These are phyloP conservation scores for Candida koratica DNA, from an alignment of 805 yeast genomes.

Conservation along the genomic window DNA sequence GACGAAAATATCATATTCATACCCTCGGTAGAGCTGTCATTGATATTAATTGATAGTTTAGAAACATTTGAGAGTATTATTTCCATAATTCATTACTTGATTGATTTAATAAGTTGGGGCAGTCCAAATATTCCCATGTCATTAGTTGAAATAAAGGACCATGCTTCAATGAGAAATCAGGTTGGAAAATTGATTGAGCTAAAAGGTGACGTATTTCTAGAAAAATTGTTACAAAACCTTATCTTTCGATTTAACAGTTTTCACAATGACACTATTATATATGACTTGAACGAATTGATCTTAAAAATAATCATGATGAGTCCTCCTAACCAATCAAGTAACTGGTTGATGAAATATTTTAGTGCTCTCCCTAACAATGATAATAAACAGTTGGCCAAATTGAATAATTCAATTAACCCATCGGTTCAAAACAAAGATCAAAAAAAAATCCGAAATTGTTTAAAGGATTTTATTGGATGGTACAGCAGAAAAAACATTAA, in stretches of 20 bases:
- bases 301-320: conserved; percentile 56
- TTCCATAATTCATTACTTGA: conserved; percentile 68
- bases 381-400: conserved; percentile 61
- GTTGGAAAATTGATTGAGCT: conserved; percentile 45
- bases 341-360: conserved; percentile 63
- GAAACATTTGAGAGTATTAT: conserved; percentile 70
- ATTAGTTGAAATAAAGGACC: conserved; percentile 50
- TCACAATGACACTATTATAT: conserved; percentile 47
- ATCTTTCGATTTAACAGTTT: conserved; percentile 60
- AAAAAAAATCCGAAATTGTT: conserved; percentile 65
- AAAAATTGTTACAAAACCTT: conserved; percentile 58
- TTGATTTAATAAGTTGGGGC: conserved; percentile 85
- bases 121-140: conserved; percentile 76
- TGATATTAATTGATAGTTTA: conserved; percentile 46
- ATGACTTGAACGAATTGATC: conserved; percentile 72
- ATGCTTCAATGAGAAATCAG: conserved; percentile 46
- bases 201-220: conserved; percentile 56
- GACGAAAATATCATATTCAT: conserved; percentile 36
- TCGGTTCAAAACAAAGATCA: conserved; percentile 67
- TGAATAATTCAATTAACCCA: conserved; percentile 51
- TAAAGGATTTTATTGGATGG: conserved; percentile 80
- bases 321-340: conserved; percentile 39
- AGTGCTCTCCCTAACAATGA: conserved; percentile 61
- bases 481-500: conserved; percentile 70
- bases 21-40: conserved; percentile 55